phyloP scores from a whole-genome alignment of 2,329 filamentous ascomycete species.

The Talaromyces sp. region DNA sequence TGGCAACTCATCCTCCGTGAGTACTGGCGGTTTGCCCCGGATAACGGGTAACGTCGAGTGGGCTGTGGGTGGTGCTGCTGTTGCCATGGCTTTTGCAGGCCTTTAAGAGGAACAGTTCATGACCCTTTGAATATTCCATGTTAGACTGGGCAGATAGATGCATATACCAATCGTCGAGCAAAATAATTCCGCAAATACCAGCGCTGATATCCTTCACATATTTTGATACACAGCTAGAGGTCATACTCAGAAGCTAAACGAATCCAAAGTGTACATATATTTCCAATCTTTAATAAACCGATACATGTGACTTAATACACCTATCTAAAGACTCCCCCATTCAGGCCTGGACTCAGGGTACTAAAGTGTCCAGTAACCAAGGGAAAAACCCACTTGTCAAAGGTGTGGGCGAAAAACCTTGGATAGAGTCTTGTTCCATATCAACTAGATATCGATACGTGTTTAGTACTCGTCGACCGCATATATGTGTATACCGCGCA shows the following conservation, averaged over 20 bases:
- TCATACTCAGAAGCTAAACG: too few species aligned
- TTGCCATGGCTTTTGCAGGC: constrained; percentile 9
- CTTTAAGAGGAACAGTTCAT: neutral
- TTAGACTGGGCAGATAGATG: too few species aligned
- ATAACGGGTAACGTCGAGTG: constrained; percentile 10
- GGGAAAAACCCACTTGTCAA: neutral
- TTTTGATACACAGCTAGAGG: too few species aligned
- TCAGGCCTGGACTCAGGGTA: neutral
- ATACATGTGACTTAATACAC: neutral
- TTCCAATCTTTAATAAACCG: neutral
- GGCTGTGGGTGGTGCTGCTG: constrained; percentile 11
- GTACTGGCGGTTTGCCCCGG: constrained; percentile 10
- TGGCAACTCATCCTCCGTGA: neutral
- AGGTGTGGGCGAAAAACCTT: neutral
- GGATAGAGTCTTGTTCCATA: neutral
- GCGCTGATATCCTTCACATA: neutral
- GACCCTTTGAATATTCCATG: too few species aligned
- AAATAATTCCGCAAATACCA: neutral
- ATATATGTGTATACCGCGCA: neutral
- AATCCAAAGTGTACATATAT: neutral
- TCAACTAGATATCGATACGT: neutral
- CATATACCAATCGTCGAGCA: too few species aligned
- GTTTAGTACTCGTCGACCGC: neutral
- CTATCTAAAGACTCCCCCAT: neutral
- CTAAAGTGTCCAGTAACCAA: neutral